phyloP scores from a whole-genome alignment of 306 rosid species.

The Dicorynia guianensis region DNA sequence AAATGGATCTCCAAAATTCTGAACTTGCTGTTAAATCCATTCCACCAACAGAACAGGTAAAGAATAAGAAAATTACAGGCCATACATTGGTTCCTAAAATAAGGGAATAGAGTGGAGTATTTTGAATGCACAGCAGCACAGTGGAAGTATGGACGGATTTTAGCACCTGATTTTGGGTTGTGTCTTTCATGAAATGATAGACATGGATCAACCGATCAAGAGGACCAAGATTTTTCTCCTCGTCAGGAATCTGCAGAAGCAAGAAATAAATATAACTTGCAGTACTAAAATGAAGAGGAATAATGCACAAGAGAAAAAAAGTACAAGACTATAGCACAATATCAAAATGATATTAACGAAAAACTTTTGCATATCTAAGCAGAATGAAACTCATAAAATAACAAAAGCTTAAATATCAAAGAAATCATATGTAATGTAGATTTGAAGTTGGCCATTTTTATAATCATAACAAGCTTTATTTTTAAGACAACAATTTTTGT shows the following conservation, averaged over 20 bases:
- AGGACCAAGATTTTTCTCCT: constrained; percentile 77
- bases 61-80: not conserved
- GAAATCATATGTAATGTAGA: too few relatives aligned
- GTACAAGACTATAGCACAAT: not conserved
- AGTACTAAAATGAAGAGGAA: not conserved
- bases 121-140: not conserved
- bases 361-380: not conserved
- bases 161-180: constrained; percentile 78
- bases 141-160: not conserved
- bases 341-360: not conserved
- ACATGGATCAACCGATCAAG: constrained; percentile 89
- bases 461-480: too few relatives aligned
- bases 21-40: constrained; percentile 68
- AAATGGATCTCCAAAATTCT: constrained; percentile 95
- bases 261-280: not conserved
- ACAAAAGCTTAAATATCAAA: not conserved
- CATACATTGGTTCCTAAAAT: constrained; percentile 8
- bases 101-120: not conserved
- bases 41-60: constrained; percentile 4
- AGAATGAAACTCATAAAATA: not conserved
- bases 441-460: too few relatives aligned
- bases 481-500: too few relatives aligned
- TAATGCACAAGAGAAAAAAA: constrained; percentile 8
- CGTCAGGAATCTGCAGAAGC: constrained; percentile 75
- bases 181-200: constrained; percentile 84